Evolutionary conservation across 2,329 filamentous ascomycete species (phyloP).

Genomic region (Lasiodiplodia sp.): DNA sequence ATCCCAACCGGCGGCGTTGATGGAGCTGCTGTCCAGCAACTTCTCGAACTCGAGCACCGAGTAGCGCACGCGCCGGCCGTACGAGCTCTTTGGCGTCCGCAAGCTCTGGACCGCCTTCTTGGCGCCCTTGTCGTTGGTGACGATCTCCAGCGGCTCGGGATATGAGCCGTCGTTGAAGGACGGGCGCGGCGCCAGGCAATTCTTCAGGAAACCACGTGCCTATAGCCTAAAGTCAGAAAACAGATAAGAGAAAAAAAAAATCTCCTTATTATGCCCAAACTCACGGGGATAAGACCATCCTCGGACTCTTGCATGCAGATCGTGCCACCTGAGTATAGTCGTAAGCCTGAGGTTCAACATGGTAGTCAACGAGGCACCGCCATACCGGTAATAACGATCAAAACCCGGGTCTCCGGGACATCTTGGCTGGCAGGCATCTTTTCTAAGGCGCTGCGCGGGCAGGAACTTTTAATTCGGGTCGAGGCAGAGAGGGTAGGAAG

Average conservation of each 20-base stretch:
- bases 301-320: conserved; percentile 90
- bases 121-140: conserved; percentile 58
- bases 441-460: background rate
- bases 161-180: conserved; percentile 82
- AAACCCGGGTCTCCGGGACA: conserved; percentile 76
- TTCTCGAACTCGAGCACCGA: conserved; percentile 84
- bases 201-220: conserved; percentile 75
- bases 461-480: background rate
- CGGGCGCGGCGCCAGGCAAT: conserved; percentile 80
- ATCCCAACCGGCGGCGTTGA: conserved; percentile 85
- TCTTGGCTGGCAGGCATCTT: conserved; percentile 18
- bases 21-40: conserved; percentile 87
- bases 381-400: conserved; percentile 86
- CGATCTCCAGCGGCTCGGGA: conserved; percentile 62
- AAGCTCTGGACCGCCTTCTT: conserved; percentile 69
- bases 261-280: conserved; percentile 3
- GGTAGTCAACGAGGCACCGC: background rate
- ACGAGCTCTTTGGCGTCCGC: conserved; percentile 80
- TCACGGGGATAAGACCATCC: conserved; percentile 79
- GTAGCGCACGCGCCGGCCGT: conserved; percentile 83
- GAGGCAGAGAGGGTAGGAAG: background rate
- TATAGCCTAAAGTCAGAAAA: conserved; percentile 35
- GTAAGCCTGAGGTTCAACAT: conserved; percentile 5
- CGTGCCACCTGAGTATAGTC: conserved; percentile 63
- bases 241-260: background rate